A percentile compares a stretch with the other conserved stretches of the same genome.
Evolutionary conservation across 495 filamentous ascomycete genomes (phyloP).

Genomic region (Cairneyella variabilis): DNA sequence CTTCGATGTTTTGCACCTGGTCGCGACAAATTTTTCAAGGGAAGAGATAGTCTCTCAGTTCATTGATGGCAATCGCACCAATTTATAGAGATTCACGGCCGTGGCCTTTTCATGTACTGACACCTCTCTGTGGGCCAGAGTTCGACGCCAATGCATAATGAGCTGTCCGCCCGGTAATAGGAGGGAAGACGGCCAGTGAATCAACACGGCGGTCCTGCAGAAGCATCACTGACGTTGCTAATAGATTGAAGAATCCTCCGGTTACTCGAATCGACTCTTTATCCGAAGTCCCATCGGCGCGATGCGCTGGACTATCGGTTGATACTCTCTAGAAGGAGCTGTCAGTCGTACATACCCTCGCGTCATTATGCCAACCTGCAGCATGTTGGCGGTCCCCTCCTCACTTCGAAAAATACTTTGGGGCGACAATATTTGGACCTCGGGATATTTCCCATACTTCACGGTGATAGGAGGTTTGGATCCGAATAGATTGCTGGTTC

Average conservation of each 20-base stretch:
- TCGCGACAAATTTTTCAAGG: not conserved
- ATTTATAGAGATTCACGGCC: not conserved
- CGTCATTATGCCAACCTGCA: not conserved
- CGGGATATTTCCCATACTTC: too few relatives aligned
- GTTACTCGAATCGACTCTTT: slow-evolving; percentile 3
- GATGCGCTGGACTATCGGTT: not conserved
- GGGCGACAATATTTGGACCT: too few relatives aligned
- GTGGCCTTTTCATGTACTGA: slow-evolving; percentile 11
- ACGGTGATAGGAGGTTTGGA: too few relatives aligned
- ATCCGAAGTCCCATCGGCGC: slow-evolving; percentile 8
- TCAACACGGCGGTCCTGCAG: not conserved
- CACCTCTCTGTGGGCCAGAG: slow-evolving; percentile 8
- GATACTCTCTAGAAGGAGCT: not conserved
- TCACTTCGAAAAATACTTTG: too few relatives aligned
- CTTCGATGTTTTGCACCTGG: slow-evolving; percentile 2
- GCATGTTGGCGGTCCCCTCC: too few relatives aligned
- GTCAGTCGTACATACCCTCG: not conserved
- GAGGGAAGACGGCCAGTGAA: slow-evolving; percentile 13
- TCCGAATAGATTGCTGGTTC: too few relatives aligned
- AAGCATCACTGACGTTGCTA: slow-evolving; percentile 20
- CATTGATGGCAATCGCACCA: not conserved
- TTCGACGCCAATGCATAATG: slow-evolving; percentile 21
- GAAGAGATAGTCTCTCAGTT: not conserved
- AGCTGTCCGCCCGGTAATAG: slow-evolving; percentile 22
- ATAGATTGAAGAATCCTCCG: slow-evolving; percentile 9